Evolutionary conservation across 1,284 basidiomycete species (phyloP), one percentile per base, ranked within the genome.

Genomic region (Kalmanozyma brasiliensis): DNA sequence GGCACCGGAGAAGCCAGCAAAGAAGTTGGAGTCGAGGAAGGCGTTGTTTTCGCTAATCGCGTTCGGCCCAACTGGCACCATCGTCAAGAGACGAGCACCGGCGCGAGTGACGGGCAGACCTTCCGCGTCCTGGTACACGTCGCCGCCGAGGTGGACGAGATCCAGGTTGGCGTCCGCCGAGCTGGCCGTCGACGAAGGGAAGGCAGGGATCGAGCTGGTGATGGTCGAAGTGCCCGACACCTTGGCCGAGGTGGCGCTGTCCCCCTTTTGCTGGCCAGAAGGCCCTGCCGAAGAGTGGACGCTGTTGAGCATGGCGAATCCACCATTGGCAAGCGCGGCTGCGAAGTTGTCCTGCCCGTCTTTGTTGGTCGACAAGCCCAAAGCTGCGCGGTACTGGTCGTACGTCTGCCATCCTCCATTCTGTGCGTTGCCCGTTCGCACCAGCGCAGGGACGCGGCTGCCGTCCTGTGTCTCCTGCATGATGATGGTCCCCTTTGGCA

Each of bases 401-500:
- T 84, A 51, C 37, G 71, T 71, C 63, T 72, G 74, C 74, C 74
- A 76, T 9, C 67, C 74, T 16, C 67, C 74, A 19, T 68, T 64
- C 46, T 61, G 58, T 11, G 67, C 70, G 44, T 53, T 76, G 40
- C 74, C 64, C 29, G 73, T 69, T 37, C 68, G 40, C 52, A 74
- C 49, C 53, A 66, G 48, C 52, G 72, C 64, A 49, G 71, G 75
- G 3, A 76, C 29, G 17, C 70, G 53, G 26, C 55, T 62, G 19
- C 77, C 80, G 24, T 85, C 68, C 84, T 52, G 84, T 20, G 41
- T 60, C 52, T 71, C 46, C 84, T 86, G 59, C 82, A 85, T 73
- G 79, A 91, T 87, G 45, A 91, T 84, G n/a, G 85, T 86, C 11
- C 88, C 89, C 57, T 85, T 85, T 2, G 88, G 87, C 43, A 91